Conservation (phyloP, 352 stramenopile genomes). For the Globisporangium solare region DNA sequence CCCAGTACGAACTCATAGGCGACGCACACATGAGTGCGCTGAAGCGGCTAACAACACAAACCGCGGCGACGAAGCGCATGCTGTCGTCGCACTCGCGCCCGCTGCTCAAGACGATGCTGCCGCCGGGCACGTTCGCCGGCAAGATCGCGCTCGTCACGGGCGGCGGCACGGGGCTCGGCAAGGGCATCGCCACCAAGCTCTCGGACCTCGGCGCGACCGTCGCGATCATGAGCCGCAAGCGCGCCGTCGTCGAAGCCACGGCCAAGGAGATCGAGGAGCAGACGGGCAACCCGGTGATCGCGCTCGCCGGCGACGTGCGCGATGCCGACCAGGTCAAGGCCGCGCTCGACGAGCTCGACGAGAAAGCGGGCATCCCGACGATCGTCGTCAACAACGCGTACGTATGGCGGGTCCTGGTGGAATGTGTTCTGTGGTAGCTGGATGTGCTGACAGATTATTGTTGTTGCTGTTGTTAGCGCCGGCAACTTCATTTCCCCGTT, state of each 20-base stretch:
- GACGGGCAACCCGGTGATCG: conserved; percentile 58
- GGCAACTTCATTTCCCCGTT: conserved; percentile 95
- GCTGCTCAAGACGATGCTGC: conserved; percentile 62
- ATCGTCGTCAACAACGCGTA: conserved; percentile 80
- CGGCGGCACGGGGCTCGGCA: conserved; percentile 92
- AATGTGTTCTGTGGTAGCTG: conserved; percentile 32
- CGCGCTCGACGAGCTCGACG: conserved; percentile 76
- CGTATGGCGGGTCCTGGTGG: conserved; percentile 3
- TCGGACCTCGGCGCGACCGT: conserved; percentile 91
- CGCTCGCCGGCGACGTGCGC: conserved; percentile 85
- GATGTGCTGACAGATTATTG: conserved; percentile 26
- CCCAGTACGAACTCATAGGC: too few species aligned
- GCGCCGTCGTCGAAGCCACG: conserved; percentile 84
- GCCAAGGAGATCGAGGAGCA: conserved; percentile 70
- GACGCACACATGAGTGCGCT: not conserved
- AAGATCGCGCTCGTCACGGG: conserved; percentile 94
- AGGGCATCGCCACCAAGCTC: conserved; percentile 91
- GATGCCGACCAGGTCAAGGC: conserved; percentile 83
- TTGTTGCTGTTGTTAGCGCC: conserved; percentile 55
- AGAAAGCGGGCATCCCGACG: conserved; percentile 54
- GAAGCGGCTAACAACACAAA: not conserved
- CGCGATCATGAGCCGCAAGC: conserved; percentile 94
- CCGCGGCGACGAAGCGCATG: conserved; percentile 1
- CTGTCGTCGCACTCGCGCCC: conserved; percentile 16
- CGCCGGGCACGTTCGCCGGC: conserved; percentile 54